Evolutionary conservation across 495 filamentous ascomycete genomes (phyloP).

Genomic region (Hyaloscypha variabilis): DNA sequence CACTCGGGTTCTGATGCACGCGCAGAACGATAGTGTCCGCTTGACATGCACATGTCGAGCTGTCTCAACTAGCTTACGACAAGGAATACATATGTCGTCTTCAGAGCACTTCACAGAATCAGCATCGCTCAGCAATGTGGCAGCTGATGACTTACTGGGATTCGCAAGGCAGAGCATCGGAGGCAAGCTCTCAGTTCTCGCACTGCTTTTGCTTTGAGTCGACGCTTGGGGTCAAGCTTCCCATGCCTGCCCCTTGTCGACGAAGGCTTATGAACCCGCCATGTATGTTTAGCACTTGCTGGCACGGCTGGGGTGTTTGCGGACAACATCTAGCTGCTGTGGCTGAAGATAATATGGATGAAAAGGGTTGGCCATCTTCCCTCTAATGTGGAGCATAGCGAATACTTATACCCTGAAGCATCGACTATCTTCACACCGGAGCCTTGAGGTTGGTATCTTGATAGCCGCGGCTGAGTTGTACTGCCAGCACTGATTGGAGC

Average conservation of each 20-base stretch:
- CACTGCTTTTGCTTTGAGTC: background rate
- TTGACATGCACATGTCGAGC: background rate
- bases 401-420: background rate
- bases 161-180: background rate
- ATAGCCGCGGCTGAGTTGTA: background rate
- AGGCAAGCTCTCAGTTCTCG: background rate
- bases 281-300: background rate
- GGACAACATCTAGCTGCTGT: background rate
- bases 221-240: background rate
- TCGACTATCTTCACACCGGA: background rate
- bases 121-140: background rate
- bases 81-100: background rate
- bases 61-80: background rate
- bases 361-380: background rate
- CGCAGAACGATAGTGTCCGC: background rate
- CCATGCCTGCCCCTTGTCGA: background rate
- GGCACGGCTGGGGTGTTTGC: background rate
- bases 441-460: background rate
- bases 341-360: background rate
- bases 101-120: background rate
- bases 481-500: background rate
- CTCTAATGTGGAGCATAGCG: background rate
- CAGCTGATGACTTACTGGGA: background rate
- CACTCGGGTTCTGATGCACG: background rate
- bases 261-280: background rate